Evolutionary conservation across 495 filamentous ascomycete genomes (phyloP).

Genomic region (Talaromyces adpressus): DNA sequence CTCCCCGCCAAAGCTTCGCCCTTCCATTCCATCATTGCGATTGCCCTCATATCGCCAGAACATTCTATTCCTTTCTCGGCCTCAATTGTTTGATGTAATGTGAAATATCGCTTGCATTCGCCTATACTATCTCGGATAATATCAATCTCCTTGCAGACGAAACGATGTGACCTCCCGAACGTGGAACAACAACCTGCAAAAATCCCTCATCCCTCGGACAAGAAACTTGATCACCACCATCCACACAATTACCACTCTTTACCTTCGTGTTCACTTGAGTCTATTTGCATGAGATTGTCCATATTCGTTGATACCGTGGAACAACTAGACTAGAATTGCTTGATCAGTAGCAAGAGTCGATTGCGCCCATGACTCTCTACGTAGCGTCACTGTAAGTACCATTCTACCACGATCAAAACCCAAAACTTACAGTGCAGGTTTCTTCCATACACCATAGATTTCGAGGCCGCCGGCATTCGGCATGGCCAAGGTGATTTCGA

Average conservation of each 20-base stretch:
- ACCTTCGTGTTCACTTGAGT: background rate
- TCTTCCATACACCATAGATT: constrained; percentile 34
- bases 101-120: background rate
- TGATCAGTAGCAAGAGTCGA: background rate
- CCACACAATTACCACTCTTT: background rate
- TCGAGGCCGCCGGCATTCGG: constrained; percentile 17
- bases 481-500: constrained; percentile 16
- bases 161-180: background rate
- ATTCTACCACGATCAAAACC: background rate
- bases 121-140: background rate
- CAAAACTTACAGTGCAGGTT: constrained; percentile 17
- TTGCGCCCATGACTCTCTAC: constrained; percentile 52
- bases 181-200: background rate
- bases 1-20: background rate
- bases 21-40: background rate
- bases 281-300: background rate
- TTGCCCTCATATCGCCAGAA: background rate
- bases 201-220: background rate
- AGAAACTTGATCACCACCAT: background rate
- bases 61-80: background rate
- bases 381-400: constrained; percentile 58
- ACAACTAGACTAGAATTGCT: background rate
- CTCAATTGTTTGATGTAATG: background rate
- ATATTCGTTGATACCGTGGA: background rate
- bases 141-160: background rate